A percentile compares a stretch with the other conserved stretches of the same genome.
Evolutionary conservation across 2,329 filamentous ascomycete genomes (phyloP).

Genomic region (Neurospora crassa): DNA sequence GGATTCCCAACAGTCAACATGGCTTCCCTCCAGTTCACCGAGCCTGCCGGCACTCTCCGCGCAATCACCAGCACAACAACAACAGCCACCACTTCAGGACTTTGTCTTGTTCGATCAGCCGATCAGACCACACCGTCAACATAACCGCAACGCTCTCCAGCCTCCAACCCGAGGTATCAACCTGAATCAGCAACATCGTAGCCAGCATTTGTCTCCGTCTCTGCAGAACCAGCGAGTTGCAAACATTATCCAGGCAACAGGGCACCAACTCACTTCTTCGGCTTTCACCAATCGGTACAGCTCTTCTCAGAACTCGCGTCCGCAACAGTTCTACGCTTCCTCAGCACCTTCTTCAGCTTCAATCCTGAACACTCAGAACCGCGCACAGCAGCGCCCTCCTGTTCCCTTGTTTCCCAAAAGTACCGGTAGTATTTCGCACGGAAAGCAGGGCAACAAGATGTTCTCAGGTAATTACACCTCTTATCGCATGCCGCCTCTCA

Average conservation of each 20-base stretch:
- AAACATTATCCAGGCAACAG: slow-evolving; percentile 49
- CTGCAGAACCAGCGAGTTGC: slow-evolving; percentile 50
- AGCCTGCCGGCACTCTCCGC: slow-evolving; percentile 54
- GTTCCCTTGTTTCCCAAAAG: slow-evolving; percentile 62
- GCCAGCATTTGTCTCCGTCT: slow-evolving; percentile 32
- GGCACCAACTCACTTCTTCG: slow-evolving; percentile 43
- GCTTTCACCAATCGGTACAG: slow-evolving; percentile 50
- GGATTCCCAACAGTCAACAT: slow-evolving; percentile 68
- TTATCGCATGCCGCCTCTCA: slow-evolving; percentile 7
- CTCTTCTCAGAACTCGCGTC: slow-evolving; percentile 33
- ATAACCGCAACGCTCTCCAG: slow-evolving; percentile 30
- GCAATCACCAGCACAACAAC: slow-evolving; percentile 43
- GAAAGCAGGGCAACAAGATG: slow-evolving; percentile 45
- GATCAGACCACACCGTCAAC: slow-evolving; percentile 31
- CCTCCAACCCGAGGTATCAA: slow-evolving; percentile 33
- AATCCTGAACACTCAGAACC: slow-evolving; percentile 46
- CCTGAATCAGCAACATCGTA: slow-evolving; percentile 32
- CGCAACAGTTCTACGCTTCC: slow-evolving; percentile 53
- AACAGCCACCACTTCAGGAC: slow-evolving; percentile 51
- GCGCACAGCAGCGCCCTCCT: slow-evolving; percentile 47
- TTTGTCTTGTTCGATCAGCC: slow-evolving; percentile 66
- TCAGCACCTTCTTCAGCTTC: slow-evolving; percentile 53
- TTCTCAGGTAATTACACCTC: slow-evolving; percentile 38
- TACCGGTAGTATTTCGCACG: slow-evolving; percentile 40
- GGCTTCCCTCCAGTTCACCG: slow-evolving; percentile 61